Evolutionary conservation across 805 yeast genomes (phyloP), one percentile per base, ranked within the genome.

Genomic region (Yarrowia sp.): DNA sequence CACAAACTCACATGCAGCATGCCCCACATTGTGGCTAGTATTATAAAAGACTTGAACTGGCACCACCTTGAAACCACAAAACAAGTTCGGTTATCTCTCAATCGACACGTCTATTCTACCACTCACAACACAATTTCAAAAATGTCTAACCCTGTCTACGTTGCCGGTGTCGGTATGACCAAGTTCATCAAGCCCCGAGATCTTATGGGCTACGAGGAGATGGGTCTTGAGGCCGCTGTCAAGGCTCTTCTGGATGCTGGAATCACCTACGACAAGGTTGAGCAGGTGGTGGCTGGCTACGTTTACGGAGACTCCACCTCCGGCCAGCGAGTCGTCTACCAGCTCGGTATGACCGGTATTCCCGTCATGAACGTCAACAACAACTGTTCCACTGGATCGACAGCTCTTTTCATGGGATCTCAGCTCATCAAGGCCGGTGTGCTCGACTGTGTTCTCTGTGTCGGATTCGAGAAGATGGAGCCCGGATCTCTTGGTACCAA

Each of bases 131-230:
- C 30, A 24, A 24, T 7, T 24, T 24, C 53, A 61, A 46, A n/a
- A 61, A 61, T 61, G 66, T 34, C 66, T 34, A 67, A 61, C 55
- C 66, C 66, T 36, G 72, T 67, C 17, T 72, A 64, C 61, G 73
- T 72, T 12, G 73, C 72, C 43, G 74, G 74, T n/a, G 74, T 72
- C 56, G 74, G 74, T 33, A 72, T 72, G 74, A 72, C 74, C 67
- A 60, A 72, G 66, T 72, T 72, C 70, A 66, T 72, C 68, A 72
- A 72, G 58, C 74, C 74, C n/a, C 68, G 73, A 43, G 72, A 68
- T 39, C 68, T 63, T 20, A 67, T 68, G 44, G 68, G 67, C 24
- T 72, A 72, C 53, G 74, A 72, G 39, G 73, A 72, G 38, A 70
- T 72, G 73, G 74, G 73, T 2, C 61, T 70, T n/a, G 74, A 72